Evolutionary conservation across 768 basidiomycete genomes (phyloP).

Genomic region (Tricholoma furcatifolium): DNA sequence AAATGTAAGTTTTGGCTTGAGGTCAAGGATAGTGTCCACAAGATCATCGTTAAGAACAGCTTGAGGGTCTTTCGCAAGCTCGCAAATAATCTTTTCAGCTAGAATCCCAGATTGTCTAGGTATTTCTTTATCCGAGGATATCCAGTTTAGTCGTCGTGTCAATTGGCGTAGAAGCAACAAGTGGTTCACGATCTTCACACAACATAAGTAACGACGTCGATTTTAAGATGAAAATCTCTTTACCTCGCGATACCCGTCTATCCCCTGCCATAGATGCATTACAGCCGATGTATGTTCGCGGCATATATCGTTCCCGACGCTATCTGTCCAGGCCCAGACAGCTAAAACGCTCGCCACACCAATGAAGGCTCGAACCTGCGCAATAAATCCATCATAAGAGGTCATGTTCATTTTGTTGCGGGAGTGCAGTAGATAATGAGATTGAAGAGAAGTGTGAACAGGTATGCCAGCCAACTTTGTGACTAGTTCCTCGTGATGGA

Average conservation of each 20-base stretch:
- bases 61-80: conserved; percentile 58
- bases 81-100: conserved; percentile 66
- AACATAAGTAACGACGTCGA: conserved; percentile 10
- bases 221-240: conserved; percentile 9
- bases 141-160: conserved; percentile 70
- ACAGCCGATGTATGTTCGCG: conserved; percentile 64
- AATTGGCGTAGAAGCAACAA: conserved; percentile 71
- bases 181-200: conserved; percentile 65
- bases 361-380: conserved; percentile 63
- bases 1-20: conserved; percentile 56
- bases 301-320: conserved; percentile 61
- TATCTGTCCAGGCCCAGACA: conserved; percentile 80
- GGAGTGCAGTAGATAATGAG: conserved; percentile 40
- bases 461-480: conserved; percentile 43
- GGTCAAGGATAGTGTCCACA: conserved; percentile 54
- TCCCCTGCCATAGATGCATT: conserved; percentile 61
- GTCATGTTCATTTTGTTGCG: conserved; percentile 23
- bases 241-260: conserved; percentile 76
- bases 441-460: conserved; percentile 28
- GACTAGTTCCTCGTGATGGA: conserved; percentile 52
- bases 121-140: conserved; percentile 58
- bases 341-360: conserved; percentile 68
- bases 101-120: conserved; percentile 64
- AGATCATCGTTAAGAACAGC: conserved; percentile 61
- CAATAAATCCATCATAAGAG: conserved; percentile 58